Percentiles rank a stretch among this genome's conserved stretches.
Conservation (phyloP, 306 rosid genomes). For the Casuarina glauca region DNA sequence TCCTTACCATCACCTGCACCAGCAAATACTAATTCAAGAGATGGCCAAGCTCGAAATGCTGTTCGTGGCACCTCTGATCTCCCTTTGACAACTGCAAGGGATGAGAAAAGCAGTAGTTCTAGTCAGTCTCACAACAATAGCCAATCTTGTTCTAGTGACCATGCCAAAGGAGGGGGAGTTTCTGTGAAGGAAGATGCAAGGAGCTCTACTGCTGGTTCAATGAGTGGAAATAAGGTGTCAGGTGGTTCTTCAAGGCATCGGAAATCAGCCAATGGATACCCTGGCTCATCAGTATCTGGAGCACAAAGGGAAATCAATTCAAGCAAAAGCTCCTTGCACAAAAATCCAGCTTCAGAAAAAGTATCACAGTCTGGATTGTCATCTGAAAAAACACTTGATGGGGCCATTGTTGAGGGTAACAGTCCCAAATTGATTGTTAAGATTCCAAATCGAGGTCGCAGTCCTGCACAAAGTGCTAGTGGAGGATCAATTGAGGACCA, state of each 20-base stretch:
- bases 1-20: conserved; percentile 42
- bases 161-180: conserved; percentile 60
- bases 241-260: conserved; percentile 65
- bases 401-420: conserved; percentile 47
- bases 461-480: conserved; percentile 56
- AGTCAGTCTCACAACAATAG: conserved; percentile 84
- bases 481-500: conserved; percentile 59
- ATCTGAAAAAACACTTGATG: conserved; percentile 54
- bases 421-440: conserved; percentile 64
- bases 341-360: conserved; percentile 34
- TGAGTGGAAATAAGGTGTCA: conserved; percentile 59
- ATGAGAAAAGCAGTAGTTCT: conserved; percentile 85
- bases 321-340: conserved; percentile 48
- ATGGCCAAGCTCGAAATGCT: conserved; percentile 38
- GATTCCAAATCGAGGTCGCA: conserved; percentile 59
- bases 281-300: conserved; percentile 45
- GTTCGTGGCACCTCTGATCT: conserved; percentile 52
- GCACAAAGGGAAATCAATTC: conserved; percentile 51
- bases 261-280: conserved; percentile 58
- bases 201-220: conserved; percentile 69
- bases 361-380: conserved; percentile 37
- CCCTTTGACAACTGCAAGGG: conserved; percentile 66
- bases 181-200: conserved; percentile 67
- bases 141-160: conserved; percentile 73
- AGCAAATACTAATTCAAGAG: conserved; percentile 38